Evolutionary conservation across 2,329 filamentous ascomycete species (phyloP), one percentile per base, ranked within the genome.

Genomic region (Neonectria hederae): DNA sequence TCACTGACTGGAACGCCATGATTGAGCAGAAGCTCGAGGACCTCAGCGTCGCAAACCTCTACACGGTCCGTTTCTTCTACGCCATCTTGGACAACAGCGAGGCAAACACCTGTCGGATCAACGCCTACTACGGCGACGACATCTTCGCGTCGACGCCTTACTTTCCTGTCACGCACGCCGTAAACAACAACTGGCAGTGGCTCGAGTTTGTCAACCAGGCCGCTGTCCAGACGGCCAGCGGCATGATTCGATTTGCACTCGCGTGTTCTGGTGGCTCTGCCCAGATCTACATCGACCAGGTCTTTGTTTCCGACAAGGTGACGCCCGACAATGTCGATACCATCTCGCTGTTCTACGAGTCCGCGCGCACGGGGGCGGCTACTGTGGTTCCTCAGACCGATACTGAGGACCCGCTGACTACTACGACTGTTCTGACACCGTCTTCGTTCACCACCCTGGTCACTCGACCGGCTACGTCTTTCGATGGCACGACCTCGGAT

Each of bases 1-100:
- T 55, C 40, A 1, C 3, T 22, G 22, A 54, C 5, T 61, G 65
- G 8, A 59, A 59, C 24, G 62, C 70, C 1, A 63, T 54, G 53
- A 65, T 72, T 5, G 63, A 72, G 28, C 69, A 72, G 43, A 19
- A 63, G 14, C 68, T 72, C 17, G 57, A 65, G 4, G 30, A 64
- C 14, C 24, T 72, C 46, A 55, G 68, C 13, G 53, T 62, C 1
- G 63, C 48, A 8, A 52, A 43, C 45, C n/a, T 63, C 4, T 72
- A 68, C 2, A 72, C 70, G 1, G 65, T 72, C n/a, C 69, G 66
- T 3, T 71, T 72, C 48, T 72, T 62, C 65, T 72, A 72, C 26
- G 42, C 48, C 1, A 43, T 72, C 4, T n/a, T 69, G 7, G 45
- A 35, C 42, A 72, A 71, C 32, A 49, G 60, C 17, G 8, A 63